These are phyloP conservation scores for Phytopythium chamaehyphon DNA, from an alignment of 352 stramenopile species.

Conservation along the genomic window DNA sequence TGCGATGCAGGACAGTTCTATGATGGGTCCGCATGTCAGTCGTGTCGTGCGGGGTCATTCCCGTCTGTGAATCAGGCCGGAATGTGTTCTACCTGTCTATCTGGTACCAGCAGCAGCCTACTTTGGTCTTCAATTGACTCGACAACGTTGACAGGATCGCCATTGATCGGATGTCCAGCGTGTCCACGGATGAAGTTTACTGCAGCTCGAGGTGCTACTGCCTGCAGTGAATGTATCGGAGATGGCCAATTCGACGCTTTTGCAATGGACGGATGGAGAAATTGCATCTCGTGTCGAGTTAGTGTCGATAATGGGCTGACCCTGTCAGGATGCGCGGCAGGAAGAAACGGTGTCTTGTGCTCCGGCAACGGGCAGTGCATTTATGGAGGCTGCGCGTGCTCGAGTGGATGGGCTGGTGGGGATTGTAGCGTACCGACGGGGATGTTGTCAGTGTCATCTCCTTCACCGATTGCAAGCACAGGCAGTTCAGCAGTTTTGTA, in stretches of 20 bases:
- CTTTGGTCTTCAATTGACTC: conserved; percentile 1
- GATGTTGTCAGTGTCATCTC: neutral
- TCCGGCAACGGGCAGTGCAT: conserved; percentile 50
- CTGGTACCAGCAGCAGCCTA: conserved; percentile 29
- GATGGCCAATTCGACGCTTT: conserved; percentile 17
- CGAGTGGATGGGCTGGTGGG: conserved; percentile 27
- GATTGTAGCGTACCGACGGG: conserved; percentile 33
- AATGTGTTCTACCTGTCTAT: conserved; percentile 32
- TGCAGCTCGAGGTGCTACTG: conserved; percentile 12
- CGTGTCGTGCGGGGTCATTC: conserved; percentile 18
- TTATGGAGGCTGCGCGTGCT: conserved; percentile 49
- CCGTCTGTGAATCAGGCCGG: conserved; percentile 14
- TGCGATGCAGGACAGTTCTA: conserved; percentile 29
- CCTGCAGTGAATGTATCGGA: conserved; percentile 27
- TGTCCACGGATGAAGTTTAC: conserved; percentile 45
- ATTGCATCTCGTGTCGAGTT: conserved; percentile 44
- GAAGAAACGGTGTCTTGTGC: conserved; percentile 55
- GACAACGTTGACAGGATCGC: neutral
- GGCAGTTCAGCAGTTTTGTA: conserved; percentile 30
- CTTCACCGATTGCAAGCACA: neutral
- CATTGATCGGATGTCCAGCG: conserved; percentile 22
- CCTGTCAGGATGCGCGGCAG: conserved; percentile 31
- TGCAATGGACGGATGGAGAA: conserved; percentile 48
- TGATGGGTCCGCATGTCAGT: conserved; percentile 21
- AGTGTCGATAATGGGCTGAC: conserved; percentile 4